Evolutionary conservation across 192 early-diverging fungal species (phyloP).

Genomic region (Diversispora epigaea): DNA sequence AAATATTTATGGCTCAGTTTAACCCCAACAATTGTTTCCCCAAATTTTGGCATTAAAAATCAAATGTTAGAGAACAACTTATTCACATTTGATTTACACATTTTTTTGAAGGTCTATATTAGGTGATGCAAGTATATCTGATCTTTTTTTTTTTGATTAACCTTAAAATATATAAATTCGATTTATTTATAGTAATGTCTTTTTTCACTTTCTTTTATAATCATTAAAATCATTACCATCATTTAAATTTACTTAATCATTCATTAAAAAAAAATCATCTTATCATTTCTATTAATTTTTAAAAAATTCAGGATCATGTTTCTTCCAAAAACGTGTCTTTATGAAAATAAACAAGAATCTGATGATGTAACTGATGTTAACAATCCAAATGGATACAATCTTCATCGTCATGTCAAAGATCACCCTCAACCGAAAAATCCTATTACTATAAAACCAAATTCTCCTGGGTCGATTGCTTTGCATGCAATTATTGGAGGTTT

Average conservation of each 20-base stretch:
- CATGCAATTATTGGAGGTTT: slow-evolving; percentile 26
- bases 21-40: slow-evolving; percentile 19
- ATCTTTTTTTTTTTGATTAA: no score
- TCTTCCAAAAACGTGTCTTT: no score
- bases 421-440: not conserved
- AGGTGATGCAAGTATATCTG: not conserved
- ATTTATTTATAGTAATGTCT: no score
- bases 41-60: slow-evolving; percentile 28
- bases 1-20: not conserved
- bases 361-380: not conserved
- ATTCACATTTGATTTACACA: not conserved
- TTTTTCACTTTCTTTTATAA: no score
- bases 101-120: not conserved
- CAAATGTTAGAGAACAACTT: not conserved
- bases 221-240: no score
- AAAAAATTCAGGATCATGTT: no score
- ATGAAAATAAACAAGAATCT: not conserved
- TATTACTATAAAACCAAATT: not conserved
- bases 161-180: no score
- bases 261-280: no score
- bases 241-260: no score
- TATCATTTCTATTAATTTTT: no score
- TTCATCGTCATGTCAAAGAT: not conserved
- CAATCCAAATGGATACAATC: not conserved
- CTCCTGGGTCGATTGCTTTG: not conserved